phyloP scores from a whole-genome alignment of 495 filamentous ascomycete species.

The Delitschia confertaspora region DNA sequence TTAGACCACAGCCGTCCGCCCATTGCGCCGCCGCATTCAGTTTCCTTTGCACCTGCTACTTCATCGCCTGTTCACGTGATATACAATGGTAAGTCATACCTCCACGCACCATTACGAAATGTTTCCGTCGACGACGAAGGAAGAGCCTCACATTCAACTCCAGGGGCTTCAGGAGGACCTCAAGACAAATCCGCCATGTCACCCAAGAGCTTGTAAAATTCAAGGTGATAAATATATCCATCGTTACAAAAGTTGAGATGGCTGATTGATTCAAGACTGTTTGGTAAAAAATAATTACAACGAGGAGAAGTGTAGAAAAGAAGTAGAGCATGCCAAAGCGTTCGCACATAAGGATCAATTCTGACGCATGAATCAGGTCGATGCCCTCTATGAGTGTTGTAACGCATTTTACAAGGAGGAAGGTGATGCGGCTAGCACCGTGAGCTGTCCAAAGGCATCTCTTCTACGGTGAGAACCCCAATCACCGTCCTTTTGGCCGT shows the following conservation, averaged over 20 bases:
- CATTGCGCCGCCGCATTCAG: too few species aligned
- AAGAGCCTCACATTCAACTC: background rate
- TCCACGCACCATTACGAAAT: too few species aligned
- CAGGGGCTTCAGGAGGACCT: conserved; percentile 56
- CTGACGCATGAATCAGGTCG: conserved; percentile 45
- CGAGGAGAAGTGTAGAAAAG: conserved; percentile 67
- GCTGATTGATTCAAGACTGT: conserved; percentile 50
- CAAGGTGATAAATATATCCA: conserved; percentile 52
- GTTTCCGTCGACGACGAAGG: too few species aligned
- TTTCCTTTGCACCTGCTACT: background rate
- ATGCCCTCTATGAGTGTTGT: conserved; percentile 95
- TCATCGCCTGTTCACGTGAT: conserved; percentile 24
- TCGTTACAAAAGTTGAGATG: conserved; percentile 11
- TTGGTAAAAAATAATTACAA: conserved; percentile 76
- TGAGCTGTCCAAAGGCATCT: conserved; percentile 77
- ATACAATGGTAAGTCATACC: conserved; percentile 6
- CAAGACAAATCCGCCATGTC: conserved; percentile 69
- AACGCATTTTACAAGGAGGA: conserved; percentile 73
- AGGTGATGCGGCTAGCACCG: conserved; percentile 66
- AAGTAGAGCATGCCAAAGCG: conserved; percentile 21
- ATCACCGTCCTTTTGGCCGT: background rate
- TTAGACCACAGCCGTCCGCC: too few species aligned
- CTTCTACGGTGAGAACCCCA: conserved; percentile 45
- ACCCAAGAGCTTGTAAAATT: conserved; percentile 84
- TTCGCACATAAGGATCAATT: conserved; percentile 2